Conservation (phyloP, 2,329 filamentous ascomycete genomes). For the Clarireedia homoeocarpa region DNA sequence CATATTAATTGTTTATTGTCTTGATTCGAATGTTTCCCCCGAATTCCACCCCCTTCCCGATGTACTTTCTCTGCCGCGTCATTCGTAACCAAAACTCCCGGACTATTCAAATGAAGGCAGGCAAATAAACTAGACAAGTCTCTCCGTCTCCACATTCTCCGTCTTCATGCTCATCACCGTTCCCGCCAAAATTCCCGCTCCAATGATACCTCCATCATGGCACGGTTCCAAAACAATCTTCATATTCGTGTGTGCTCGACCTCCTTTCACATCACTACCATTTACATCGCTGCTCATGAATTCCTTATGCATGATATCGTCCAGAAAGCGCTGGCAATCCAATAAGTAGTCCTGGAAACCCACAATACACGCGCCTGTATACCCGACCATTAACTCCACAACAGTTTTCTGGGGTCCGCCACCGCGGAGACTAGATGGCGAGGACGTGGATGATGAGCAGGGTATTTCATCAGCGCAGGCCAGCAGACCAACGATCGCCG, state of each 20-base stretch:
- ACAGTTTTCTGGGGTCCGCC: constrained; percentile 13
- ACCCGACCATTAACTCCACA: constrained; percentile 63
- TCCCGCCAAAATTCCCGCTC: constrained; percentile 51
- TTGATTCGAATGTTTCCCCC: too few species aligned
- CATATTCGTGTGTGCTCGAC: constrained; percentile 12
- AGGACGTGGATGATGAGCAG: constrained; percentile 6
- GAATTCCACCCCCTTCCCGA: too few species aligned
- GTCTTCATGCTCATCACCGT: constrained; percentile 14
- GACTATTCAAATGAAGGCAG: too few species aligned
- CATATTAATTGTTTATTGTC: too few species aligned
- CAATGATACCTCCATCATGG: constrained; percentile 54
- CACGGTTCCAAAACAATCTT: constrained; percentile 46
- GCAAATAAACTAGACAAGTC: too few species aligned
- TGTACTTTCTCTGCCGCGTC: too few species aligned
- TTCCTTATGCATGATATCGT: constrained; percentile 40
- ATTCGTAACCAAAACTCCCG: too few species aligned
- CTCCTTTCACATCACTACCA: neutral
- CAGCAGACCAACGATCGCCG: constrained; percentile 62
- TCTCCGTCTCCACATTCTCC: neutral
- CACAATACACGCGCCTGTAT: constrained; percentile 74
- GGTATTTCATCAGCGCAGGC: constrained; percentile 59
- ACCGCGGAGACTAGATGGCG: neutral
- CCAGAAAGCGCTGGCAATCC: constrained; percentile 63
- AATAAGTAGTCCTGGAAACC: constrained; percentile 67
- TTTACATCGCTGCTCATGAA: constrained; percentile 26